Conservation (phyloP, 805 yeast genomes). For the Wickerhamiella azymoides region DNA sequence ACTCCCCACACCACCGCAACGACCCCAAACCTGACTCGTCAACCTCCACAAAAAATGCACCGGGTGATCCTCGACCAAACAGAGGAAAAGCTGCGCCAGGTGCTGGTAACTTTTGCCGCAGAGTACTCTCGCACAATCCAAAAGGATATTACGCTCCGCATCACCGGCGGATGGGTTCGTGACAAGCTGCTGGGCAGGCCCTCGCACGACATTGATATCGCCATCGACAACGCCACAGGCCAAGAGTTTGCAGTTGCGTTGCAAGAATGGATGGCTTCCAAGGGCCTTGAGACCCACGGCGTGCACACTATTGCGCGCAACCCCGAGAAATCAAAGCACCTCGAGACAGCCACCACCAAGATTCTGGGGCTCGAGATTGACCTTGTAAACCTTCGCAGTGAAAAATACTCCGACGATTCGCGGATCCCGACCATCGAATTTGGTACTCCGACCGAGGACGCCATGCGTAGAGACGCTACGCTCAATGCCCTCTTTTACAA, state of each 20-base stretch:
- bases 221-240: slow-evolving; percentile 74
- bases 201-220: slow-evolving; percentile 84
- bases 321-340: slow-evolving; percentile 90
- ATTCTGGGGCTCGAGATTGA: slow-evolving; percentile 77
- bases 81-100: slow-evolving; percentile 21
- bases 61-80: slow-evolving; percentile 19
- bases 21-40: too few relatives aligned
- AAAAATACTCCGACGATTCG: slow-evolving; percentile 67
- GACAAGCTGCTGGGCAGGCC: slow-evolving; percentile 74
- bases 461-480: slow-evolving; percentile 88
- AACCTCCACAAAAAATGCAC: too few relatives aligned
- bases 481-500: slow-evolving; percentile 85
- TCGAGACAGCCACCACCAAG: slow-evolving; percentile 91
- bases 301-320: slow-evolving; percentile 78
- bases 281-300: slow-evolving; percentile 24
- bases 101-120: slow-evolving; percentile 23
- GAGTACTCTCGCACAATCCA: slow-evolving; percentile 16
- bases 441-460: slow-evolving; percentile 90
- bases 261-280: slow-evolving; percentile 32
- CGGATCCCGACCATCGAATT: slow-evolving; percentile 72
- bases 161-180: slow-evolving; percentile 98
- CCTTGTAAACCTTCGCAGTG: slow-evolving; percentile 82
- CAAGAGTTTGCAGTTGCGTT: slow-evolving; percentile 66
- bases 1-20: too few relatives aligned
- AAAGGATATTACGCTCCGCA: slow-evolving; percentile 40